phyloP scores from a whole-genome alignment of 2,329 filamentous ascomycete species.

The Alternaria ventricosa region DNA sequence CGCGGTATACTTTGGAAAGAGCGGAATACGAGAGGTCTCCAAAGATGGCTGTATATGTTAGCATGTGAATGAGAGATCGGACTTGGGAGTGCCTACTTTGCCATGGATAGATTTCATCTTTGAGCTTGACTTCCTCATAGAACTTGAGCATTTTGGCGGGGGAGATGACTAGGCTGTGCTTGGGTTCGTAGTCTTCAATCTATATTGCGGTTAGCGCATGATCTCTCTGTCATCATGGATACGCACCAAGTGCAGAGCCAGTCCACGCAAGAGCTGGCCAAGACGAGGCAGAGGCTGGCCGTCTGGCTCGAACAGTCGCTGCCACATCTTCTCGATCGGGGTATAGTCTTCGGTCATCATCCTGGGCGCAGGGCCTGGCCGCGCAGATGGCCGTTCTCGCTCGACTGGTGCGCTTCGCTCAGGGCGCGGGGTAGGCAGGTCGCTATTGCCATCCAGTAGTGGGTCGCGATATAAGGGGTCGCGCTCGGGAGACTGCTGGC shows the following conservation, averaged over 20 bases:
- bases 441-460: conserved; percentile 39
- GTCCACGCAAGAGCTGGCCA: conserved; percentile 72
- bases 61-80: not conserved
- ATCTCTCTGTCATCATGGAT: not conserved
- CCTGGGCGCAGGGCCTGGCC: conserved; percentile 36
- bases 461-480: conserved; percentile 41
- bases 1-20: conserved; percentile 55
- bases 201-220: conserved; percentile 39
- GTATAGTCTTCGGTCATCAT: conserved; percentile 47
- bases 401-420: conserved; percentile 35
- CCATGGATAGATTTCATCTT: conserved; percentile 73
- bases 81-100: conserved; percentile 57
- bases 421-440: conserved; percentile 38
- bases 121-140: conserved; percentile 70
- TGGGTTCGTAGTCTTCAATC: conserved; percentile 74
- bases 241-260: conserved; percentile 76
- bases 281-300: conserved; percentile 72
- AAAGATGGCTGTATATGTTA: conserved; percentile 48
- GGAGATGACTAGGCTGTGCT: conserved; percentile 72
- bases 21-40: conserved; percentile 50
- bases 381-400: conserved; percentile 27
- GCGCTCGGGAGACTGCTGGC: conserved; percentile 45
- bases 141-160: conserved; percentile 78
- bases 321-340: conserved; percentile 74
- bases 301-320: conserved; percentile 71